Evolutionary conservation across 345 rosid species (phyloP), one percentile per base, ranked within the genome.

Genomic region (Clarkia xantiana): DNA sequence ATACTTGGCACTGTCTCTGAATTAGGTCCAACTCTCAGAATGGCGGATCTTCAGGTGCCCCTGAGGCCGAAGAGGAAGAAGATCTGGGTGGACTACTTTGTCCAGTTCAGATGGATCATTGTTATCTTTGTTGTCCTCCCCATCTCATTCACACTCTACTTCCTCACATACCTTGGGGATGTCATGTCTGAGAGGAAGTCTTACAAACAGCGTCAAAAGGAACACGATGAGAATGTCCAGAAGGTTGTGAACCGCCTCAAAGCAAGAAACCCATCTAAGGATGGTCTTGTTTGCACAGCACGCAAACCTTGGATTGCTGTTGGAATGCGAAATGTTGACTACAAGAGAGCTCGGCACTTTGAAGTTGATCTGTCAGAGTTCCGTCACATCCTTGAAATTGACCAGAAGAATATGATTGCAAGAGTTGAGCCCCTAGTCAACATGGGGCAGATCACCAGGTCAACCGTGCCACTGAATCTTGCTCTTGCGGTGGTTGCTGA

Each of bases 281-380:
- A 87, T 59, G 99, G 99, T 10, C 95, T 93, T 12, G 97, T 93
- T 51, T 93, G 99, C 78, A 87, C 99, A 0, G 99, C 97, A 0
- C 97, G 97, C 20, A 93, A 93, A 69, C 99, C 99, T 6, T 93
- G 95, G 95, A 74, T 87, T 43, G 96, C 97, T 9, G 99, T 93
- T 41, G 99, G 99, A 49, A 93, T 93, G 99, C 66, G 99, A 53
- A 93, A 93, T 71, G 99, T 93, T 23, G 99, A 93, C 73, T 93
- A 93, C 62, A 93, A 93, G 67, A 69, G 99, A 56, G 97, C 95
- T 4, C 67, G 97, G 1, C 99, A 87, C 66, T 93, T 73, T 54
- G 99, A 93, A 67, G 94, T 93, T 53, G 99, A 87, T 66, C 71
- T 93, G 44, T 82, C 97, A 2, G 80, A 73, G 34, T 93, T 93